These are phyloP conservation scores for Astrothelium subdiscretum DNA, from an alignment of 495 filamentous ascomycete species.

Conservation along the genomic window DNA sequence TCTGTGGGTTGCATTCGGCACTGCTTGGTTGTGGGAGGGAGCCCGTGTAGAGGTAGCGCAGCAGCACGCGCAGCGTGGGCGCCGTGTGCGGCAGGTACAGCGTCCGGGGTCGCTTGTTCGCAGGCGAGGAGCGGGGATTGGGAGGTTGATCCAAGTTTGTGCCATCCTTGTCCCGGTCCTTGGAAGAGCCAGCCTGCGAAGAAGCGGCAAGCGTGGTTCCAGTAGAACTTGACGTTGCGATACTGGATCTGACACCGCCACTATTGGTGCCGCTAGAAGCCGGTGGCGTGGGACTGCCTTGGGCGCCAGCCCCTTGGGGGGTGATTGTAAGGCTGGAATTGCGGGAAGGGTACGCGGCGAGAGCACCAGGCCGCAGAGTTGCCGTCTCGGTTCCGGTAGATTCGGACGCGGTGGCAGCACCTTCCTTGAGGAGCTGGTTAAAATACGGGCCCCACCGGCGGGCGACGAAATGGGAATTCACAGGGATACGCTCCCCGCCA, in stretches of 20 bases:
- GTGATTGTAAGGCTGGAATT: constrained; percentile 83
- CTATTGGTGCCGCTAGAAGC: constrained; percentile 19
- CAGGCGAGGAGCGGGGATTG: constrained; percentile 41
- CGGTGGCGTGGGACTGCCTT: constrained; percentile 8
- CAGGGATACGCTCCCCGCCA: constrained; percentile 79
- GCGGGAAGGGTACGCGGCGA: constrained; percentile 33
- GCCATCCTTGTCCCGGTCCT: constrained; percentile 20
- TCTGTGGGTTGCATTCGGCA: constrained; percentile 83
- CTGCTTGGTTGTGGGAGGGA: constrained; percentile 63
- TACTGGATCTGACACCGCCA: background rate
- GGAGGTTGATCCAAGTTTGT: constrained; percentile 27
- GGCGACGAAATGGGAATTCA: constrained; percentile 80
- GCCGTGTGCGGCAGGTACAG: constrained; percentile 89
- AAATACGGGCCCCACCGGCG: constrained; percentile 93
- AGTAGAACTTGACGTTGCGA: constrained; percentile 10
- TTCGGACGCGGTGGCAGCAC: constrained; percentile 43
- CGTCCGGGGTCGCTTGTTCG: constrained; percentile 65
- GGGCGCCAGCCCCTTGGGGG: constrained; percentile 27
- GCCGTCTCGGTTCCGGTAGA: constrained; percentile 33
- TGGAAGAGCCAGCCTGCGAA: constrained; percentile 27
- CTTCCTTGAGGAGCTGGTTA: constrained; percentile 75
- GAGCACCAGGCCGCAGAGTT: constrained; percentile 38
- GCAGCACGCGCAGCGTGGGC: constrained; percentile 73
- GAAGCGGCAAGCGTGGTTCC: constrained; percentile 21
- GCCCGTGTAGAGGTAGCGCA: constrained; percentile 89